Evolutionary conservation across 2,329 filamentous ascomycete genomes (phyloP).

Genomic region (Trichoderma pleuroti): DNA sequence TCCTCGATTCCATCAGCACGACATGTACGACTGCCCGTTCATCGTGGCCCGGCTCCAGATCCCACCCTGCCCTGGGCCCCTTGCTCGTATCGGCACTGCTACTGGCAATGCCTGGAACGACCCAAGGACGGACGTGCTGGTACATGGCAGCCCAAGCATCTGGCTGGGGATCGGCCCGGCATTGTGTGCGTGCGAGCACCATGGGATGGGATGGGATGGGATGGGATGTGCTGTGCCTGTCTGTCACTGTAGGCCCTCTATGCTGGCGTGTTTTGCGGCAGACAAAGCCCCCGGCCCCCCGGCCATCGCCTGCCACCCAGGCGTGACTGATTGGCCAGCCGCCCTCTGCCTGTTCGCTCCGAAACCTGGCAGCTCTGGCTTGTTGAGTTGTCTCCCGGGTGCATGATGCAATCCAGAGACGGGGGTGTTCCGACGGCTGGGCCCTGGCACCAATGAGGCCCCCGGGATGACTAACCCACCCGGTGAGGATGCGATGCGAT

Average conservation of each 20-base stretch:
- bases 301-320: neutral
- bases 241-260: neutral
- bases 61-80: neutral
- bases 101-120: neutral
- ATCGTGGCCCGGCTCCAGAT: neutral
- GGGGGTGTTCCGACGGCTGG: neutral
- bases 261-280: neutral
- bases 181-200: neutral
- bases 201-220: too few species aligned
- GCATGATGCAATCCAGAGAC: neutral
- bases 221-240: neutral
- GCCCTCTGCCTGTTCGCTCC: neutral
- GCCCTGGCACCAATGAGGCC: neutral
- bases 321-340: neutral
- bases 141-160: neutral
- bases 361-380: neutral
- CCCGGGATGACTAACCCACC: neutral
- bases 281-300: neutral
- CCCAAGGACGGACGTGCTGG: too few species aligned
- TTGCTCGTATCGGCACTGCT: neutral
- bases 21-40: neutral
- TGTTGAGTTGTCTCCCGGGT: conserved; percentile 2
- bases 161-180: neutral
- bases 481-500: neutral
- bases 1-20: neutral